phyloP scores from a whole-genome alignment of 106 monocot genomes.

The Dactylorhiza incarnata region DNA sequence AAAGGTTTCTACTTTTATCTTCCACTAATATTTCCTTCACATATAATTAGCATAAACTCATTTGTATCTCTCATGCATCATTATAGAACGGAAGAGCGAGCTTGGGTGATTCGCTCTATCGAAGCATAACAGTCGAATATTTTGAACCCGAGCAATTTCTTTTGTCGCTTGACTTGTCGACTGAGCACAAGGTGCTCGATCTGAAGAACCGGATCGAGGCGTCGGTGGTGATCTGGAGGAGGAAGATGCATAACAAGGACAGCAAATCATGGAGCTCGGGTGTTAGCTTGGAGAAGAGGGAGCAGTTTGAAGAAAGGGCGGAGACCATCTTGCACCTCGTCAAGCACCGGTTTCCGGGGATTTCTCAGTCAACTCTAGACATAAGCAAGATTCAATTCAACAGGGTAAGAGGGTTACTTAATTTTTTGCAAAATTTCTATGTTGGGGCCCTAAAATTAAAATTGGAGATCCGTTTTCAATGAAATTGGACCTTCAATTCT shows the following conservation, averaged over 20 bases:
- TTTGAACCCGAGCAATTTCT: slow-evolving; percentile 78
- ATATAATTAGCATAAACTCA: no score
- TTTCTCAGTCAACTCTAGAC: slow-evolving; percentile 77
- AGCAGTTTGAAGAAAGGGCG: slow-evolving; percentile 89
- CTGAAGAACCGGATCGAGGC: slow-evolving; percentile 85
- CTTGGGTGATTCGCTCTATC: slow-evolving; percentile 57
- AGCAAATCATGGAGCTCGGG: slow-evolving; percentile 73
- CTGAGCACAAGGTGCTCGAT: slow-evolving; percentile 74
- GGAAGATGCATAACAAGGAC: slow-evolving; percentile 90
- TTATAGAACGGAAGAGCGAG: slow-evolving; percentile 55
- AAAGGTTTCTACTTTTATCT: slow-evolving; percentile 25
- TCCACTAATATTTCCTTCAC: not conserved
- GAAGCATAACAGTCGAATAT: slow-evolving; percentile 38
- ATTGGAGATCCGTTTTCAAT: no score
- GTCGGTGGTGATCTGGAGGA: slow-evolving; percentile 67
- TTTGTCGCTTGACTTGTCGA: slow-evolving; percentile 56
- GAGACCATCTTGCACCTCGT: slow-evolving; percentile 78
- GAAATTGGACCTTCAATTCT: no score
- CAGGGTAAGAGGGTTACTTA: slow-evolving; percentile 25
- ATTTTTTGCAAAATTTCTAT: no score
- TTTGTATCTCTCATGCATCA: not conserved
- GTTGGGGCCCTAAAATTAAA: no score
- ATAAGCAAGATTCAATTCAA: slow-evolving; percentile 88
- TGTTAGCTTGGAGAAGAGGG: slow-evolving; percentile 89
- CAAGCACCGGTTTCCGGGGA: slow-evolving; percentile 85